Evolutionary conservation across 306 rosid species (phyloP).

Genomic region (Citrullus mucosospermus): DNA sequence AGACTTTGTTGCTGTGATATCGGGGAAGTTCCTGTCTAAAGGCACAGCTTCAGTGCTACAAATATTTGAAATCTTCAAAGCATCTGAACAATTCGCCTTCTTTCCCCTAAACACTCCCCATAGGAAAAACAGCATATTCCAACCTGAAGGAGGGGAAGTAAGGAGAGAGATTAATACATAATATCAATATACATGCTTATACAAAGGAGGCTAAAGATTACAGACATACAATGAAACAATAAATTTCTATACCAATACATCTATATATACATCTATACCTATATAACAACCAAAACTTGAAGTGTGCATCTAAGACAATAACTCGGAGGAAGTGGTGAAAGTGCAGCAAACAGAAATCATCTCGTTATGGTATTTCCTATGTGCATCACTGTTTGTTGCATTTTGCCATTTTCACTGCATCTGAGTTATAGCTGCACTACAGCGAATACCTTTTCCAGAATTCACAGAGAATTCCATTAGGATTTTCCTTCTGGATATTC

Average conservation of each 20-base stretch:
- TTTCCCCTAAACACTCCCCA: constrained; percentile 87
- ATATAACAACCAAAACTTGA: not conserved
- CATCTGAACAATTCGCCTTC: constrained; percentile 39
- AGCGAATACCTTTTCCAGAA: constrained; percentile 12
- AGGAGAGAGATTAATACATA: not conserved
- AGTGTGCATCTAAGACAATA: not conserved
- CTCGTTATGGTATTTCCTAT: too few species aligned
- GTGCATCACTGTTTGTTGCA: not conserved
- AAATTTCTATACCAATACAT: not conserved
- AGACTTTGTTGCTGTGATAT: constrained; percentile 40
- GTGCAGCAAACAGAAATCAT: too few species aligned
- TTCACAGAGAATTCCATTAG: constrained; percentile 25
- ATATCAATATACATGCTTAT: not conserved
- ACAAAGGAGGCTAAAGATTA: not conserved
- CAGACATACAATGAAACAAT: not conserved
- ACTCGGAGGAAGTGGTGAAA: not conserved
- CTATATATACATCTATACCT: not conserved
- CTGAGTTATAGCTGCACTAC: constrained; percentile 62
- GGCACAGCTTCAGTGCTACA: constrained; percentile 31
- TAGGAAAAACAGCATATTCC: constrained; percentile 81
- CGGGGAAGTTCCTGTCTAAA: constrained; percentile 25
- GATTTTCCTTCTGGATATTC: constrained; percentile 50
- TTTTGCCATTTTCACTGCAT: not conserved
- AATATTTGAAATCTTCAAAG: constrained; percentile 25
- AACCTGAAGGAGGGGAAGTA: constrained; percentile 42